phyloP scores from a whole-genome alignment of 345 rosid species.

The Arabis alpina region DNA sequence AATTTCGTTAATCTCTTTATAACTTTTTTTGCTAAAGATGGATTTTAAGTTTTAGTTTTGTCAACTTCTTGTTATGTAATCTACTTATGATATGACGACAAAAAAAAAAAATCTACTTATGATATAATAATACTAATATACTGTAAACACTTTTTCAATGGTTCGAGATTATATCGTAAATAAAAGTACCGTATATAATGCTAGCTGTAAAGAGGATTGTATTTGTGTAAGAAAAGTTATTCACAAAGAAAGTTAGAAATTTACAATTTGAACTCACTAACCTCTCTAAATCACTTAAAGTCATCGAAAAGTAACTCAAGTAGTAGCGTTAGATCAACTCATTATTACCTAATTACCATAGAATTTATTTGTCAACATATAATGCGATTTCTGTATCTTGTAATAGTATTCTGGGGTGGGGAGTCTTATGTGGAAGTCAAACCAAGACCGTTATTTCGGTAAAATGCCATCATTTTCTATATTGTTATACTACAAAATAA shows the following conservation, averaged over 20 bases:
- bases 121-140: neutral
- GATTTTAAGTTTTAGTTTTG: slow-evolving; percentile 1
- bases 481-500: neutral
- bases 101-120: slow-evolving; percentile 4
- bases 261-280: neutral
- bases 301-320: slow-evolving; percentile 19
- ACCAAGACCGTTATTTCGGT: slow-evolving; percentile 34
- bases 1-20: slow-evolving; percentile 2
- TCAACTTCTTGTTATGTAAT: slow-evolving; percentile 5
- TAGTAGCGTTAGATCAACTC: slow-evolving; percentile 26
- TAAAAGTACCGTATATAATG: neutral
- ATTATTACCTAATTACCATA: slow-evolving; percentile 31
- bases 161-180: neutral
- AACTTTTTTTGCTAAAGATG: neutral
- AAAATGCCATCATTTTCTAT: slow-evolving; percentile 22
- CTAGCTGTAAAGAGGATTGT: neutral
- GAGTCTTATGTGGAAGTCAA: slow-evolving; percentile 20
- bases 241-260: neutral
- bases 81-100: neutral
- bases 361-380: neutral
- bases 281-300: neutral
- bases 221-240: slow-evolving; percentile 1
- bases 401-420: neutral
- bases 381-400: neutral
- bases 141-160: neutral